Conservation (phyloP, 2,329 filamentous ascomycete species). For the Dothideomycetes sp. region DNA sequence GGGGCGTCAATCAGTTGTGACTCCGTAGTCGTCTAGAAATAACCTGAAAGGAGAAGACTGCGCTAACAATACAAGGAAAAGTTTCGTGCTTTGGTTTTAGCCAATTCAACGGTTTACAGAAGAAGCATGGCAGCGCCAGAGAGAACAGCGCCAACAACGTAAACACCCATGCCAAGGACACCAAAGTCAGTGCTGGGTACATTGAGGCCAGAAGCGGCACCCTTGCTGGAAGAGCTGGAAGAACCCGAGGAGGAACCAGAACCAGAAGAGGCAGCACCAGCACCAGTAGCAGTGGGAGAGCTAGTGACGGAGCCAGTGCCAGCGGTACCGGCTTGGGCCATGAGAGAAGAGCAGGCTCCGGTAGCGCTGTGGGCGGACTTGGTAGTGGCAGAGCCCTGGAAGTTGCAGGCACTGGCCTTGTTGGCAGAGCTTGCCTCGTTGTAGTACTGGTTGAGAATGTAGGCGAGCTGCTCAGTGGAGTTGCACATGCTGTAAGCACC, state of each 20-base stretch:
- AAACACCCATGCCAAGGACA: constrained; percentile 36
- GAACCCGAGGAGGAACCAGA: constrained; percentile 15
- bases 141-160: constrained; percentile 37
- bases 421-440: constrained; percentile 37
- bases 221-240: constrained; percentile 13
- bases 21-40: neutral
- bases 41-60: neutral
- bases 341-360: constrained; percentile 45
- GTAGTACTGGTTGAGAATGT: constrained; percentile 66
- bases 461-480: constrained; percentile 58
- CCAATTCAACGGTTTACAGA: constrained; percentile 29
- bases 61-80: neutral
- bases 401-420: constrained; percentile 53
- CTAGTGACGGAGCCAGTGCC: constrained; percentile 46
- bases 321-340: constrained; percentile 52
- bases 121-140: constrained; percentile 45
- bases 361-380: constrained; percentile 36
- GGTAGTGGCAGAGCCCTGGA: constrained; percentile 53
- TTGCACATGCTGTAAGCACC: constrained; percentile 72
- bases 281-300: constrained; percentile 30
- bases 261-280: constrained; percentile 17
- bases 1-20: no score
- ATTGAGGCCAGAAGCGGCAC: constrained; percentile 31
- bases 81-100: neutral
- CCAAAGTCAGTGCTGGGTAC: constrained; percentile 35